A percentile compares a stretch with the other conserved stretches of the same genome.
Conservation (phyloP, 208 protist genomes). For the Giardia duodenalis region DNA sequence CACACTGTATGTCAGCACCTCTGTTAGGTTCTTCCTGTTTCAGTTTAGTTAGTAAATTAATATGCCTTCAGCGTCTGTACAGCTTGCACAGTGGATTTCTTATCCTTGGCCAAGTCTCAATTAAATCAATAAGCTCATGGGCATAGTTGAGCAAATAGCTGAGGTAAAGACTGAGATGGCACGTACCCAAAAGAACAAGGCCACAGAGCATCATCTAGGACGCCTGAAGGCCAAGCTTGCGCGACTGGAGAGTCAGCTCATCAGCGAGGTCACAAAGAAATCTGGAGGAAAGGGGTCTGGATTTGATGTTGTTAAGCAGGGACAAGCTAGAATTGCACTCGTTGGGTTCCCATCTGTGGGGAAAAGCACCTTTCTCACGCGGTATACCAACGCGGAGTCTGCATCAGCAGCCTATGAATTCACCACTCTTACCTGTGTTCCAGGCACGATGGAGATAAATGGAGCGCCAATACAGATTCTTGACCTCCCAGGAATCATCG, state of each 20-base stretch:
- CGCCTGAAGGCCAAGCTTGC: conserved; percentile 81
- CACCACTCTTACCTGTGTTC: conserved; percentile 42
- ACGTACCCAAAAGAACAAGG: conserved; percentile 92
- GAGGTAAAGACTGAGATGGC: conserved; percentile 89
- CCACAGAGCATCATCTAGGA: conserved; percentile 81
- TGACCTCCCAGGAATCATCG: conserved; percentile 94
- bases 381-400: conserved; percentile 32
- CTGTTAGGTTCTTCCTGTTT: no score
- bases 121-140: no score
- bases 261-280: conserved; percentile 13
- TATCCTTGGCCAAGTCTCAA: no score
- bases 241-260: conserved; percentile 50
- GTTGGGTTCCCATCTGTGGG: conserved; percentile 47
- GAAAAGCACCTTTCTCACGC: conserved; percentile 28
- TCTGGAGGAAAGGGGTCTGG: neutral
- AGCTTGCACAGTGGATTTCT: no score
- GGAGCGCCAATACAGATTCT: conserved; percentile 87
- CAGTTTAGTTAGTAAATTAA: no score
- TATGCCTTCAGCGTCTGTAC: no score
- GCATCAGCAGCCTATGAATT: conserved; percentile 41
- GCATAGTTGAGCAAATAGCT: conserved; percentile 79
- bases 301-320: conserved; percentile 43
- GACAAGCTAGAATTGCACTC: conserved; percentile 1
- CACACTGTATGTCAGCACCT: no score
- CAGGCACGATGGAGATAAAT: conserved; percentile 28